phyloP scores from a whole-genome alignment of 2,329 filamentous ascomycete species.

The Parastagonospora nodorum region DNA sequence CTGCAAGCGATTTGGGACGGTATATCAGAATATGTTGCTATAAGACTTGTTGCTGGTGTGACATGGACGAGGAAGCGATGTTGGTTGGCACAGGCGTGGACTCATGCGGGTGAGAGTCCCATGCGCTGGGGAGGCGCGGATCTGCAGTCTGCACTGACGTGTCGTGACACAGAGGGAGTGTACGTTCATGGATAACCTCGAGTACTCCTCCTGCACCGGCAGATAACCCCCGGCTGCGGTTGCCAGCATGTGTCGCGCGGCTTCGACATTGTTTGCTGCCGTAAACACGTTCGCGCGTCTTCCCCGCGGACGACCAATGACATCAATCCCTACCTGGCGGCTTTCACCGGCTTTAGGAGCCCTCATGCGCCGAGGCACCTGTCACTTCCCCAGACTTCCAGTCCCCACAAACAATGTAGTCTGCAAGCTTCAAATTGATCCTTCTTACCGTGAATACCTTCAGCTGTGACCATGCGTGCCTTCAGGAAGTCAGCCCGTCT shows the following conservation, averaged over 20 bases:
- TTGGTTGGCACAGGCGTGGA: background rate
- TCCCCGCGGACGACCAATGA: slow-evolving; percentile 26
- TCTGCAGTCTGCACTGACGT: too few relatives aligned
- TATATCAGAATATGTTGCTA: too few relatives aligned
- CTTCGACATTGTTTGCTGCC: slow-evolving; percentile 10
- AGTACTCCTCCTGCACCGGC: background rate
- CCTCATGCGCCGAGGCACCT: slow-evolving; percentile 27
- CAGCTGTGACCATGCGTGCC: slow-evolving; percentile 41
- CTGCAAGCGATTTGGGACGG: too few relatives aligned
- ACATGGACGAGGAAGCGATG: background rate
- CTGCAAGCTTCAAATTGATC: slow-evolving; percentile 18
- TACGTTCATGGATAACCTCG: background rate
- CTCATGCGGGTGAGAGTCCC: too few relatives aligned
- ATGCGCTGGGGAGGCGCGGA: too few relatives aligned
- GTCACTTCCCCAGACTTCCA: slow-evolving; percentile 12
- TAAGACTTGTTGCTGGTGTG: background rate
- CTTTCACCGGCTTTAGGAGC: slow-evolving; percentile 26
- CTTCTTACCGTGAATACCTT: slow-evolving; percentile 9
- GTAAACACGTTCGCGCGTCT: slow-evolving; percentile 23
- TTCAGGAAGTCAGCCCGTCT: slow-evolving; percentile 39
- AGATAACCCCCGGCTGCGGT: background rate
- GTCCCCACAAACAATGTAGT: slow-evolving; percentile 18
- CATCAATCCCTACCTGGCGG: slow-evolving; percentile 17
- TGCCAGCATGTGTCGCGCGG: background rate
- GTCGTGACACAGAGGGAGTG: too few relatives aligned